Evolutionary conservation across 2,329 filamentous ascomycete species (phyloP), one percentile per base, ranked within the genome.

Genomic region (Fusarium tjaetaba): DNA sequence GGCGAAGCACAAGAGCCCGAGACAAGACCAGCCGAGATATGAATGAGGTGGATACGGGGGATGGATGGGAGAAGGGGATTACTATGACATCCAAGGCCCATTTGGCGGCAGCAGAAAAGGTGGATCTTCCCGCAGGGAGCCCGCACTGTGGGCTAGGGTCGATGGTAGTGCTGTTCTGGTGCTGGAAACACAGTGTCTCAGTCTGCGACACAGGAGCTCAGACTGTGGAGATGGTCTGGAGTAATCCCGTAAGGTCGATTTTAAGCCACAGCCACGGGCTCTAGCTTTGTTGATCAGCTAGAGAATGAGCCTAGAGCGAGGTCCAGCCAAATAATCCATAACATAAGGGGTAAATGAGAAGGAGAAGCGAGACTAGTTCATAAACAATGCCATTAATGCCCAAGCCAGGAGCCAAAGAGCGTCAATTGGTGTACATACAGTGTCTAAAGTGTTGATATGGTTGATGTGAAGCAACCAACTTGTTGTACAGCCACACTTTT

Each of bases 291-390:
- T 73, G 70, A 72, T 73, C 70, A 38, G 45, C 11, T 41, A 41
- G 51, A 55, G 51, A 55, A 55, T 42, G 34, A 55, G 51, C 51
- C 64, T 66, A 66, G 61, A 66, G 63, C 68, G 56, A 65, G 66
- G 43, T 68, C 68, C 52, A 63, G 42, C 57, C 65, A 55, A 61
- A 52, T 57, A 52, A 49, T 60, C 36, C 43, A 52, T 43, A 63
- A 32, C 41, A 66, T 64, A 70, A 73, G 70, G 74, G 71, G 70
- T 72, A 77, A 76, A 76, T 76, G 74, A 76, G 72, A 76, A 62
- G 67, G 61, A 58, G 65, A 55, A 55, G 55, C 61, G 65, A 69
- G 34, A 55, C 61, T 61, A 73, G 56, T 65, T 32, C 61, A 41
- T 42, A 52, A 20, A 39, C 34, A 30, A 41, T 55, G 24, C 15